Percentiles rank a stretch among this genome's conserved stretches.
phyloP scores from a whole-genome alignment of 345 rosid genomes.

The Syzygium oleosum region DNA sequence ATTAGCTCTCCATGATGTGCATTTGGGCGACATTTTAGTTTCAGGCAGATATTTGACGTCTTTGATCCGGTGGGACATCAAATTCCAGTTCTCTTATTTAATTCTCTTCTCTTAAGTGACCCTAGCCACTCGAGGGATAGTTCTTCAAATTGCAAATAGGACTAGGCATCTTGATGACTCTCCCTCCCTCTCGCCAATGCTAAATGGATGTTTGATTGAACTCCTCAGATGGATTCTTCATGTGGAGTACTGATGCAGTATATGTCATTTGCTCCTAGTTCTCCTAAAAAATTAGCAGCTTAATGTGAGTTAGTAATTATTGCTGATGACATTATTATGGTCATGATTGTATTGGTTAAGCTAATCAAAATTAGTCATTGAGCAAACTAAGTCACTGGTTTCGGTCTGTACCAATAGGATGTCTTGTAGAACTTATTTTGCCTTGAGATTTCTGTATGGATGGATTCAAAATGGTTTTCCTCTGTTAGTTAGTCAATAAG shows the following conservation, averaged over 20 bases:
- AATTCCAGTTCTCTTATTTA: neutral
- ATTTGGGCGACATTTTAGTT: neutral
- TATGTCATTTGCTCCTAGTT: neutral
- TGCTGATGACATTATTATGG: neutral
- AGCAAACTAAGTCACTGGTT: neutral
- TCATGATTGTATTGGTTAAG: neutral
- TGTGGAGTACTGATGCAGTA: neutral
- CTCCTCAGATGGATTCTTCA: neutral
- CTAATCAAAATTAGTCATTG: neutral
- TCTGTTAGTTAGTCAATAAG: neutral
- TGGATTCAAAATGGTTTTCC: neutral
- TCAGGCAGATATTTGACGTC: neutral
- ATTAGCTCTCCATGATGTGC: neutral
- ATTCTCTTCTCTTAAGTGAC: neutral
- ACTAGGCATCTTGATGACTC: neutral
- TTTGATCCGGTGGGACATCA: neutral
- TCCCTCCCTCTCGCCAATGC: neutral
- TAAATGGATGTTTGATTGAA: neutral
- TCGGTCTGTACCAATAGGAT: neutral
- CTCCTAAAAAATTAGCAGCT: neutral
- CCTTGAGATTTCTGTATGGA: neutral
- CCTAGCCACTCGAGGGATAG: neutral
- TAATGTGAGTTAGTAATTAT: neutral
- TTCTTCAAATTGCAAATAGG: neutral
- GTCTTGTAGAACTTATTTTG: neutral